Evolutionary conservation across 148 eudicot species (phyloP), one percentile per base, ranked within the genome.

Genomic region (Nepenthes gracilis): DNA sequence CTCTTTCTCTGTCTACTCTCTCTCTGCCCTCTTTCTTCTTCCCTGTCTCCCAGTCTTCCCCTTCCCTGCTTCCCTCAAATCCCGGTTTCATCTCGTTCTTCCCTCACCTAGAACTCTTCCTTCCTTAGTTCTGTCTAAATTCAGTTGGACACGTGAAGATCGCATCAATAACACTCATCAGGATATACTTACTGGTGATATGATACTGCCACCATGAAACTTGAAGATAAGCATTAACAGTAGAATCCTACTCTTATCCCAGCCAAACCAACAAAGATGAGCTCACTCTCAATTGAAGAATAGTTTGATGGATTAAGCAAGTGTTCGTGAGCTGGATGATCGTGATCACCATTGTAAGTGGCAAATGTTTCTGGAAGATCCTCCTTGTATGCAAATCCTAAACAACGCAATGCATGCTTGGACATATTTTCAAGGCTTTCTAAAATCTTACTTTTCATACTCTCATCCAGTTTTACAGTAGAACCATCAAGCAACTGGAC

Each of bases 401-500:
- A 23, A 23, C 23, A 84, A 56, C 95, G 85, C 69, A 86, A 70
- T 15, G 95, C 88, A 67, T 73, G 78, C 34, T 78, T 71, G n/a
- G 95, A 84, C 97, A 90, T 84, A 63, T 82, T 81, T 54, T 75
- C 62, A 57, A 90, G 86, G 71, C 83, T 86, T 51, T 72, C 60
- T 69, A 90, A 59, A 40, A 90, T 82, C 54, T 67, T 57, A 12
- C 55, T 54, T 67, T 65, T 86, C 2, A 68, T 62, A 55, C 36
- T 64, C 35, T 77, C 73, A 62, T 90, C 86, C 72, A 90, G 66
- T 57, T 78, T 74, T 10, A 72, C 75, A 54, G 82, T 35, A 63
- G 95, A 86, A 54, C 95, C 97, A 76, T 90, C 86, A 43, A 49
- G 64, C 73, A 90, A 69, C 67, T 86, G 95, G 37, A 86, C 71